Percentiles rank a stretch among this genome's conserved stretches.
Conservation (phyloP, 2,329 filamentous ascomycete genomes). For the Pseudocercospora musae region DNA sequence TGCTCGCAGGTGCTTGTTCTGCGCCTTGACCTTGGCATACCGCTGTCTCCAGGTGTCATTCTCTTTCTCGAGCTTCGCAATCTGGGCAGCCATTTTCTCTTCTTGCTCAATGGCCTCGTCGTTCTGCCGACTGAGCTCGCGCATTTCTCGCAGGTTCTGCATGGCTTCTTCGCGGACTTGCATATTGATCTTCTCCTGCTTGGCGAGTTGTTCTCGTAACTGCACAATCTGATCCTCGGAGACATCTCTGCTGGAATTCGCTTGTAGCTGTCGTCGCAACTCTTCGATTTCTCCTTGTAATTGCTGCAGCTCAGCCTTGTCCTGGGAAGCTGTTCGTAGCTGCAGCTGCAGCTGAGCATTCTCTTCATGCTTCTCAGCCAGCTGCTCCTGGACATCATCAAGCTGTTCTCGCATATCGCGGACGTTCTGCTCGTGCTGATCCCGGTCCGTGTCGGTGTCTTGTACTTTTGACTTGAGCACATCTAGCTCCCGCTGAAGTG, state of each 20-base stretch:
- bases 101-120: conserved; percentile 77
- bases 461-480: conserved; percentile 54
- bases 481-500: conserved; percentile 75
- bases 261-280: conserved; percentile 15
- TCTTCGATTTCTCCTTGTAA: conserved; percentile 21
- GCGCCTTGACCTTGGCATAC: conserved; percentile 83
- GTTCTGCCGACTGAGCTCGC: conserved; percentile 75
- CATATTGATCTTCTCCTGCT: conserved; percentile 80
- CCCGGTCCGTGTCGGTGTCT: conserved; percentile 25
- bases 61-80: conserved; percentile 75
- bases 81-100: conserved; percentile 69
- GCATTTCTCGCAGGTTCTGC: conserved; percentile 85
- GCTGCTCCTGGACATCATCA: conserved; percentile 32
- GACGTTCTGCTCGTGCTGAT: conserved; percentile 26
- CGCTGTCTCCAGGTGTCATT: conserved; percentile 86
- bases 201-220: conserved; percentile 62
- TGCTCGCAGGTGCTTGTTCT: conserved; percentile 74
- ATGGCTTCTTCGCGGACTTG: conserved; percentile 83
- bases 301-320: conserved; percentile 37
- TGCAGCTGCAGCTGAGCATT: conserved; percentile 36
- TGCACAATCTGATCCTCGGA: conserved; percentile 58
- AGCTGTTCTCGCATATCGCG: conserved; percentile 22
- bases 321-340: conserved; percentile 37
- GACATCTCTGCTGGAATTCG: conserved; percentile 40
- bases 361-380: conserved; percentile 53